Conservation (phyloP, 2,329 filamentous ascomycete genomes). For the Arthrobotrys entomopaga region DNA sequence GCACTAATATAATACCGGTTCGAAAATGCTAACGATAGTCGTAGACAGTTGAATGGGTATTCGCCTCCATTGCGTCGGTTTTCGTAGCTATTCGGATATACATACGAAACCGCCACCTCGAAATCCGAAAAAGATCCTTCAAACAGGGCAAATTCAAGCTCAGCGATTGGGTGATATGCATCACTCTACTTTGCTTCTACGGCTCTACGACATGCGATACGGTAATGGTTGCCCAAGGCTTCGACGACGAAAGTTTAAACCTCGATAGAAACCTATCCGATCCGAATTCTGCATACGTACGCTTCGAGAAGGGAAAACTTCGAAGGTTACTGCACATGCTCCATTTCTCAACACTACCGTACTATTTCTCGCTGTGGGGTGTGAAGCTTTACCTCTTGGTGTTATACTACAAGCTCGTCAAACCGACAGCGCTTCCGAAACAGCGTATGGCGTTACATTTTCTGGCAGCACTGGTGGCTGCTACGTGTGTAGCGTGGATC, state of each 20-base stretch:
- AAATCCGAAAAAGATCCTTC: background rate
- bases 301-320: background rate
- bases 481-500: constrained; percentile 20
- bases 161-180: constrained; percentile 23
- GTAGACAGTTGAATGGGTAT: constrained; percentile 22
- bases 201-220: constrained; percentile 21
- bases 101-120: constrained; percentile 19
- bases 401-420: constrained; percentile 32
- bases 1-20: no score
- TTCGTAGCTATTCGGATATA: constrained; percentile 28
- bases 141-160: constrained; percentile 7
- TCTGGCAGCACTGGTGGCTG: background rate
- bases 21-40: background rate
- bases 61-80: constrained; percentile 15
- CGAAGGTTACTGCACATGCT: constrained; percentile 22
- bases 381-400: constrained; percentile 25
- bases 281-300: constrained; percentile 13
- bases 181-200: constrained; percentile 34
- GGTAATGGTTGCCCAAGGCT: constrained; percentile 18
- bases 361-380: constrained; percentile 33
- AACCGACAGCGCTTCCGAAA: constrained; percentile 6
- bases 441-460: constrained; percentile 7
- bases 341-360: constrained; percentile 17
- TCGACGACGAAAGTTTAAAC: constrained; percentile 12
- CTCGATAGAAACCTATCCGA: constrained; percentile 1